phyloP scores from a whole-genome alignment of 73 alveolate genomes.

The Tetrahymena borealis region DNA sequence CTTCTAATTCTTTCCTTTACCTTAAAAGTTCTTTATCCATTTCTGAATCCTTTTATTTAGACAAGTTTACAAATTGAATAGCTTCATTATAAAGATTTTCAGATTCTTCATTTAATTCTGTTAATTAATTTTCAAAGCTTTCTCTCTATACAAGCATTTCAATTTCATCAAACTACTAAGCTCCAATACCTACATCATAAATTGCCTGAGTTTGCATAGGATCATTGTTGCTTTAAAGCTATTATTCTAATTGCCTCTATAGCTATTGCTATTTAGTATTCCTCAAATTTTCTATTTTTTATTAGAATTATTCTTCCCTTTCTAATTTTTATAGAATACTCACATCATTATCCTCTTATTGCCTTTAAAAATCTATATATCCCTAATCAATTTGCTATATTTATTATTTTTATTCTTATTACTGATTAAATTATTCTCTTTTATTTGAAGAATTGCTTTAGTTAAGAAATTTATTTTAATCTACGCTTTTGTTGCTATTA shows the following conservation, averaged over 20 bases:
- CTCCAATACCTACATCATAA: neutral
- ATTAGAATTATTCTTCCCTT: neutral
- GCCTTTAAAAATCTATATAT: no score
- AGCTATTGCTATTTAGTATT: neutral
- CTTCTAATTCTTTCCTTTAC: neutral
- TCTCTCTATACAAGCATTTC: neutral
- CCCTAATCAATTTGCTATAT: no score
- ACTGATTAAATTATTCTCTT: no score
- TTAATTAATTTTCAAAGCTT: neutral
- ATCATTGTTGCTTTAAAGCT: no score
- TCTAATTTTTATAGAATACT: neutral
- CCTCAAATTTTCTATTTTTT: neutral
- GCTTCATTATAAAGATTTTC: neutral
- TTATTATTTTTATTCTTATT: no score
- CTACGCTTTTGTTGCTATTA: no score
- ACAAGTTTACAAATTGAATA: neutral
- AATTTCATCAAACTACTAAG: neutral
- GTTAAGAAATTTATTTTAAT: no score
- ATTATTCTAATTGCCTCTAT: neutral
- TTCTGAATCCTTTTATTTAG: neutral
- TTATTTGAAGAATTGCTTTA: no score
- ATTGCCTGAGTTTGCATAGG: no score
- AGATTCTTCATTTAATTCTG: neutral
- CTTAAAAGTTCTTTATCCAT: neutral
- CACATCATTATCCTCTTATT: neutral